A percentile compares a stretch with the other conserved stretches of the same genome.
phyloP scores from a whole-genome alignment of 1,284 basidiomycete genomes.

The Inonotus obliquus region DNA sequence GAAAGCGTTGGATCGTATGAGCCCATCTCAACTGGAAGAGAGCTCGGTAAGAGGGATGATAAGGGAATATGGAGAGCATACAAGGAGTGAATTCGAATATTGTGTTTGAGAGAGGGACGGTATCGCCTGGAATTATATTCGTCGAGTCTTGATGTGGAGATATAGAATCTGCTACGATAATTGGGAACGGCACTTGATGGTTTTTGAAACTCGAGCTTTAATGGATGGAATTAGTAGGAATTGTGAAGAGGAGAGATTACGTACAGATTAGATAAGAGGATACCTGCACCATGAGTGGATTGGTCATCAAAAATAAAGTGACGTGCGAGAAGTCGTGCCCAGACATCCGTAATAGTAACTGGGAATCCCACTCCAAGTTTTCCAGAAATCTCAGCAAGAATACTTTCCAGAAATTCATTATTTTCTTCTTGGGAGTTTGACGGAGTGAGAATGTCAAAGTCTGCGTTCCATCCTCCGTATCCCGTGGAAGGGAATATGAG shows the following conservation, averaged over 20 bases:
- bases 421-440: slow-evolving; percentile 5
- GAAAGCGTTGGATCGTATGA: slow-evolving; percentile 43
- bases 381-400: slow-evolving; percentile 29
- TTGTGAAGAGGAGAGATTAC: slow-evolving; percentile 16
- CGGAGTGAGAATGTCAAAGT: slow-evolving; percentile 25
- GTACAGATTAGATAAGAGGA: slow-evolving; percentile 33
- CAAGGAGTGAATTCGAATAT: slow-evolving; percentile 43
- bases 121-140: slow-evolving; percentile 21
- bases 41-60: background rate
- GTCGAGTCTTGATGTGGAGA: slow-evolving; percentile 20
- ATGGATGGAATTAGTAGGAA: background rate
- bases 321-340: slow-evolving; percentile 32
- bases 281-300: slow-evolving; percentile 32
- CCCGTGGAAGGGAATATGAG: slow-evolving; percentile 25
- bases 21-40: slow-evolving; percentile 34
- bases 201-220: slow-evolving; percentile 31
- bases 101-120: slow-evolving; percentile 34
- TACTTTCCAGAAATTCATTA: slow-evolving; percentile 23
- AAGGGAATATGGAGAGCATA: slow-evolving; percentile 25
- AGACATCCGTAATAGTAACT: slow-evolving; percentile 34
- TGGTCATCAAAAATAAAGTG: slow-evolving; percentile 33
- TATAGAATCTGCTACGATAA: slow-evolving; percentile 29
- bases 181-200: slow-evolving; percentile 35
- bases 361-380: slow-evolving; percentile 30
- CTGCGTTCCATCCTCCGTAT: slow-evolving; percentile 35